Base-by-base conservation (phyloP, 768 basidiomycete genomes). In the Rhodocollybia butyracea region DNA sequence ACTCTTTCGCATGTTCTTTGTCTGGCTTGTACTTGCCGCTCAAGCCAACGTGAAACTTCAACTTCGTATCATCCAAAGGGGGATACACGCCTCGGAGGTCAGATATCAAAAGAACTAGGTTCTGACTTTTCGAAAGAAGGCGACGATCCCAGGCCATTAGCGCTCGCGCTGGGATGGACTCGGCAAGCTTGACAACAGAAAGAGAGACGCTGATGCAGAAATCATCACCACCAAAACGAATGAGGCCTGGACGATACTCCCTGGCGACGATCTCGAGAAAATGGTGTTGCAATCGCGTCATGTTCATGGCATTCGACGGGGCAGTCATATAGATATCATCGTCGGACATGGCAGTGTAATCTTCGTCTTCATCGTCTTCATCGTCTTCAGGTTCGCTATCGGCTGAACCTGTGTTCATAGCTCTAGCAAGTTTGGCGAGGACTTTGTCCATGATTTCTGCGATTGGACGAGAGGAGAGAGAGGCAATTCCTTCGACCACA, bases 111-210 rank as follows among this genome's bases (percentile, higher is more conserved):
- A 89, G 76, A 5, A 81, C 81, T 45, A 90, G 72, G 68, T 87
- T 74, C 21, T 81, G 80, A 12, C 78, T 70, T 29, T 76, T 74
- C 4, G 81, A 73, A 21, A 89, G 73, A 5, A 89, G 76, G 8
- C 78, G 78, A 13, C 80, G 74, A 61, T 90, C 88, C 88, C 88
- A 90, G 22, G 87, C 86, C 68, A 87, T 80, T 30, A 90, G 71
- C 10, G 86, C 86, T 34, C 82, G 82, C 3, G 85, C 76, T 11
- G 85, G 77, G 22, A 88, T 81, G 47, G 72, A 74, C 12, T 75
- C 61, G 13, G 82, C 73, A 11, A 86, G 73, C 10, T 60, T 69
- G 55, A 84, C 70, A 38, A 81, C 75, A 11, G 84, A 81, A n/a
- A 83, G 55, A 2, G 84, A 84, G 6, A 86, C 70, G 2, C 82